A percentile compares a stretch with the other conserved stretches of the same genome.
Evolutionary conservation across 2,329 filamentous ascomycete species (phyloP).

Genomic region (Penicillium sumatraense): DNA sequence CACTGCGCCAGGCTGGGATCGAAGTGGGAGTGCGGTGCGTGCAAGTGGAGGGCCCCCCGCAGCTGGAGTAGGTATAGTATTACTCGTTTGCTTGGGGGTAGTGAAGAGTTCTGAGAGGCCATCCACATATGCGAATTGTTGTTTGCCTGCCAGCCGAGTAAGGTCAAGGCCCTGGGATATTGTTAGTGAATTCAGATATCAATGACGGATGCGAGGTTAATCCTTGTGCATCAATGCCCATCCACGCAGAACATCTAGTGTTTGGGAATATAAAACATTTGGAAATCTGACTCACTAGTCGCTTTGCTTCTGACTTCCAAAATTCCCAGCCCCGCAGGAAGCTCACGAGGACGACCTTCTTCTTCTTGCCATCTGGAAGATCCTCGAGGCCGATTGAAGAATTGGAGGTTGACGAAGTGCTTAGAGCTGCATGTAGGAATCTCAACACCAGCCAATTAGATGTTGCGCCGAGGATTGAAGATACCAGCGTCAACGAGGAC

Average conservation of each 20-base stretch:
- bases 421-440: slow-evolving; percentile 55
- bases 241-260: background rate
- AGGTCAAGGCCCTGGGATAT: slow-evolving; percentile 69
- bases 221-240: background rate
- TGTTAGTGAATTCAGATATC: slow-evolving; percentile 3
- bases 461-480: slow-evolving; percentile 52
- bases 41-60: slow-evolving; percentile 22
- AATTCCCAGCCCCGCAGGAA: slow-evolving; percentile 79
- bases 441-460: slow-evolving; percentile 62
- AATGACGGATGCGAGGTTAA: background rate
- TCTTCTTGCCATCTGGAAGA: slow-evolving; percentile 37
- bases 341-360: slow-evolving; percentile 74
- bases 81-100: slow-evolving; percentile 18
- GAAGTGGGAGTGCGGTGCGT: slow-evolving; percentile 33
- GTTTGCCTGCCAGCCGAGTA: slow-evolving; percentile 60
- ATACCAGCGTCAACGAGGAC: slow-evolving; percentile 48
- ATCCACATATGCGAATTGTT: slow-evolving; percentile 74
- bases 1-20: slow-evolving; percentile 29
- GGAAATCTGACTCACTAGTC: slow-evolving; percentile 58
- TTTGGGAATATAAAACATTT: background rate
- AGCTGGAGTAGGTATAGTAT: slow-evolving; percentile 16
- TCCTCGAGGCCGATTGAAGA: slow-evolving; percentile 28
- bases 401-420: slow-evolving; percentile 19
- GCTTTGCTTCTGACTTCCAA: slow-evolving; percentile 73
- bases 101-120: slow-evolving; percentile 67